phyloP scores from a whole-genome alignment of 2,329 filamentous ascomycete species.

The Didymella sp. region DNA sequence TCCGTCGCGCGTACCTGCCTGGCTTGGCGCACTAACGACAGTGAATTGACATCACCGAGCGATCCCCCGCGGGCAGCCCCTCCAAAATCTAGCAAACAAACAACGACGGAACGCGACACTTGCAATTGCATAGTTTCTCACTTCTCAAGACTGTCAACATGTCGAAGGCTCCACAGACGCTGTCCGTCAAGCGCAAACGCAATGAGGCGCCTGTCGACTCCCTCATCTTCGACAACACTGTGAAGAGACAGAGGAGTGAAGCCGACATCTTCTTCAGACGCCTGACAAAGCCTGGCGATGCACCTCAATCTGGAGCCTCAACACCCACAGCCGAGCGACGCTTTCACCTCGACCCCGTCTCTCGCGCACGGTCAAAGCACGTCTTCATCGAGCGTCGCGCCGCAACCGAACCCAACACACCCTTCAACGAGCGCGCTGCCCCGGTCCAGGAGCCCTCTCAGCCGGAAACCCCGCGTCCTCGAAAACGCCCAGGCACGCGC shows the following conservation, averaged over 20 bases:
- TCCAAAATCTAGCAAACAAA: constrained; percentile 1
- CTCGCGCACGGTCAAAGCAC: constrained; percentile 25
- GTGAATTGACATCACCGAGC: constrained; percentile 18
- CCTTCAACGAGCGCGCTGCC: constrained; percentile 11
- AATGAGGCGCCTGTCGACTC: constrained; percentile 64
- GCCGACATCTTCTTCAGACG: constrained; percentile 28
- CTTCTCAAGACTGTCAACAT: neutral
- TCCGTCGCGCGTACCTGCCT: constrained; percentile 11
- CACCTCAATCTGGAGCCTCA: constrained; percentile 18
- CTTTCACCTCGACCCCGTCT: constrained; percentile 34
- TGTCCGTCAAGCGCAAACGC: constrained; percentile 61
- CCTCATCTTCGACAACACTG: constrained; percentile 44
- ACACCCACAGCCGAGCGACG: constrained; percentile 32
- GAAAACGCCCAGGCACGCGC: constrained; percentile 41
- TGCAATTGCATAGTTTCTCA: neutral
- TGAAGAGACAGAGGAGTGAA: constrained; percentile 33
- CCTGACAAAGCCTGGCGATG: constrained; percentile 35
- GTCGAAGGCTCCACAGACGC: constrained; percentile 37
- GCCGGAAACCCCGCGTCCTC: constrained; percentile 24
- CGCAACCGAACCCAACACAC: constrained; percentile 6
- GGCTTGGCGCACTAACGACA: constrained; percentile 11
- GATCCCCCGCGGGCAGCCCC: constrained; percentile 22
- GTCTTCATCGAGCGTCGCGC: constrained; percentile 32
- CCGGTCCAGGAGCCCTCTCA: constrained; percentile 8
- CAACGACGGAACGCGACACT: neutral